Evolutionary conservation across 257 asterid genomes (phyloP).

Genomic region (Solanum arcanum): DNA sequence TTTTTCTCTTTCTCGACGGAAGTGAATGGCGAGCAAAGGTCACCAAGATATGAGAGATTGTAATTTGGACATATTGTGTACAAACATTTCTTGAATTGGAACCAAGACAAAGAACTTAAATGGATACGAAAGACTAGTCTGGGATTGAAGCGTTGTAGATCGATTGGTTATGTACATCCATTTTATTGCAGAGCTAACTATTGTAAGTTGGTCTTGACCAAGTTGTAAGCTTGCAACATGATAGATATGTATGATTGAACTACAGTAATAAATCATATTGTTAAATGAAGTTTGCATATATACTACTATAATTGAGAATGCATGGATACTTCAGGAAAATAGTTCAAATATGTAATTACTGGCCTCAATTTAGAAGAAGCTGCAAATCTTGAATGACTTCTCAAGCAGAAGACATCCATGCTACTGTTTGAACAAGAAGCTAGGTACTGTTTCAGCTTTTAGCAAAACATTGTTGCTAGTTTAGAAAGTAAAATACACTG

Average conservation of each 20-base stretch:
- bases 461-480: not conserved
- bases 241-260: not conserved
- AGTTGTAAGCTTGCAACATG: not conserved
- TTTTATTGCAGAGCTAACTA: not conserved
- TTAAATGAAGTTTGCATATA: not conserved
- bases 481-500: not conserved
- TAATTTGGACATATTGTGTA: not conserved
- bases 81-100: not conserved
- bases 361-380: not conserved
- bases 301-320: not conserved
- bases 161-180: not conserved
- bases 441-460: not conserved
- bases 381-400: not conserved
- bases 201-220: not conserved
- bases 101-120: not conserved
- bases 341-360: not conserved
- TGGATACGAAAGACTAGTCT: not conserved
- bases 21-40: not conserved
- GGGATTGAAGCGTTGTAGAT: not conserved
- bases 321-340: not conserved
- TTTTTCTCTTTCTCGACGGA: not conserved
- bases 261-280: not conserved
- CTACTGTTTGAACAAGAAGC: not conserved
- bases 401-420: not conserved
- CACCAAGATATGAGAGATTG: not conserved